Evolutionary conservation across 2,329 filamentous ascomycete genomes (phyloP), one percentile per base, ranked within the genome.

Genomic region (Scedosporium aurantiacum): DNA sequence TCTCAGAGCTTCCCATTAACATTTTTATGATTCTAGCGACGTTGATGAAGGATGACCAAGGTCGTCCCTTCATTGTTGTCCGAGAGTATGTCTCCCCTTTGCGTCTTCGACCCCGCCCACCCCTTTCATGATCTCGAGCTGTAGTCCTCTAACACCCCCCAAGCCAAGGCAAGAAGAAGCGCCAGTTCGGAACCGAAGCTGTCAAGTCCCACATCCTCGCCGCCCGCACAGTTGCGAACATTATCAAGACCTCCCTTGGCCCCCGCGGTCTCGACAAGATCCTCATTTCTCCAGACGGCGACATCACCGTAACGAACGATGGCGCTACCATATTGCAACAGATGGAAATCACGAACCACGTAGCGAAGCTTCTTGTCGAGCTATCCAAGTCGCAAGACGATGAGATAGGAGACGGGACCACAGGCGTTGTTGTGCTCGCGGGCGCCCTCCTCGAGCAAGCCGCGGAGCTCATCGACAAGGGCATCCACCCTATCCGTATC

Each of bases 321-420:
- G 94, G 94, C 70, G 95, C 95, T 61, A 99, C 94, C 55, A 99
- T 99, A 70, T 81, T 99, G 67, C 88, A 90, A 69, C 91, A 96
- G 83, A 99, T 99, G 94, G 94, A 99, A 79, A 93, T 99, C 68
- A 90, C 90, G 68, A 97, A 99, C 82, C 93, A 97, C 76, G 91
- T 99, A 64, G 94, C 94, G 65, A 97, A 97, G 79, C 82, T 99
- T 59, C 80, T 99, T 63, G 94, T 99, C 58, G 93, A 97, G 74
- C 86, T 99, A 47, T 97, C 94, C 66, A 97, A 96, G 79, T 97
- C 94, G 45, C 94, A 99, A 75, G 94, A 99, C 71, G 93, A 97
- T 69, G 94, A 99, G 78, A 99, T 99, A 70, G 94, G 94, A 71
- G 94, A 99, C 73, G 94, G 94, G 66, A 99, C 94, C 65, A 99